Evolutionary conservation across 805 yeast species (phyloP).

Genomic region (Nakazawaea wickerhamii): DNA sequence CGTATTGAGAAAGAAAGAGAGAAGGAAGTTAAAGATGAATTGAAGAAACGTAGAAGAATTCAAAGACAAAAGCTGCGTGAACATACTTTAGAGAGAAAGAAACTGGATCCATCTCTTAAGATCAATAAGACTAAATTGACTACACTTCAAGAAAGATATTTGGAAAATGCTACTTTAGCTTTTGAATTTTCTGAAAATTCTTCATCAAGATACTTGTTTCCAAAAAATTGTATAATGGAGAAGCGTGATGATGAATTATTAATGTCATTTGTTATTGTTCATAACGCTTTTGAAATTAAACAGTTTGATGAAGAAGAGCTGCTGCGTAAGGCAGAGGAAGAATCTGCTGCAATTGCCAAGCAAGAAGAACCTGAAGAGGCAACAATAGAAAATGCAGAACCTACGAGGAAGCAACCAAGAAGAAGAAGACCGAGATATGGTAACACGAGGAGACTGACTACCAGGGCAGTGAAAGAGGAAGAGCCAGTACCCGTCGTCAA

Average conservation of each 20-base stretch:
- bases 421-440: conserved; percentile 16
- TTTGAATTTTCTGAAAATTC: conserved; percentile 84
- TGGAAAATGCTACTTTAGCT: conserved; percentile 64
- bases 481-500: conserved; percentile 33
- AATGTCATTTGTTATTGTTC: conserved; percentile 44
- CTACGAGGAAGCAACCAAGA: conserved; percentile 14
- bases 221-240: conserved; percentile 74
- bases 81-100: conserved; percentile 18
- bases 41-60: conserved; percentile 14
- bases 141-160: conserved; percentile 70
- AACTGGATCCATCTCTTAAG: conserved; percentile 15
- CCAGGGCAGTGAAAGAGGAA: conserved; percentile 23
- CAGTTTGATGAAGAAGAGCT: conserved; percentile 20
- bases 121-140: conserved; percentile 56
- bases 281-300: conserved; percentile 42
- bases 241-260: conserved; percentile 38
- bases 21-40: conserved; percentile 3
- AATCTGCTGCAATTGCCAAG: conserved; percentile 19
- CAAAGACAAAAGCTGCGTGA: conserved; percentile 16
- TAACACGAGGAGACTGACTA: conserved; percentile 15
- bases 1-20: conserved; percentile 19
- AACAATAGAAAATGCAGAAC: conserved; percentile 14
- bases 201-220: conserved; percentile 65
- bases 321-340: conserved; percentile 23
- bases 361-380: conserved; percentile 14